phyloP scores from a whole-genome alignment of 352 stramenopile species.

The Pythium biforme region DNA sequence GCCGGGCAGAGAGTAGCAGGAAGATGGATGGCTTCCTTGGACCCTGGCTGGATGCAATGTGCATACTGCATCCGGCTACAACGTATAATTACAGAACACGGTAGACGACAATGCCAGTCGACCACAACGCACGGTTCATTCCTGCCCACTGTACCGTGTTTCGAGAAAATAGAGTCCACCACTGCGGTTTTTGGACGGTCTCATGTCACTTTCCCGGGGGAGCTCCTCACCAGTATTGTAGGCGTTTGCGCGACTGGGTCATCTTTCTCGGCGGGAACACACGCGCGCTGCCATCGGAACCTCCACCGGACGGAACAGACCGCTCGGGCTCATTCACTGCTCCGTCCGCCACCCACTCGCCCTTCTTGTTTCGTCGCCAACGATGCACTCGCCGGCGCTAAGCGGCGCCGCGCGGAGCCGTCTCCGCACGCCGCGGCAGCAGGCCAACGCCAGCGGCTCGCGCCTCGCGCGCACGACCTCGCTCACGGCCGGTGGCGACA shows the following conservation, averaged over 20 bases:
- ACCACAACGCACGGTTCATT: not conserved
- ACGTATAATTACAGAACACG: conserved; percentile 1
- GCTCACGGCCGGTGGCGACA: conserved; percentile 9
- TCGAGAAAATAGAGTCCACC: no score
- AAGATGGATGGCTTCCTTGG: no score
- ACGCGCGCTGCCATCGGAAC: not conserved
- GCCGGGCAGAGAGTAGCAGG: no score
- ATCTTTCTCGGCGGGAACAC: conserved; percentile 1
- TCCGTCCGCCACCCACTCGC: not conserved
- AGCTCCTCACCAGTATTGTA: not conserved
- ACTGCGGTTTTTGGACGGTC: not conserved
- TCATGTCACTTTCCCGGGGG: conserved; percentile 1
- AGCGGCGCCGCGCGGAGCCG: conserved; percentile 52
- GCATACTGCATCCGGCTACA: no score
- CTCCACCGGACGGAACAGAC: no score
- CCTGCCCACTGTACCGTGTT: not conserved
- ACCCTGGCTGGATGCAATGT: no score
- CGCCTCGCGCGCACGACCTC: conserved; percentile 16
- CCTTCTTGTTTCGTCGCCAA: not conserved
- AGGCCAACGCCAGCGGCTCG: conserved; percentile 8
- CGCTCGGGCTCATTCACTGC: not conserved
- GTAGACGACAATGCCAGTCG: not conserved
- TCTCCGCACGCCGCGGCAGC: conserved; percentile 32
- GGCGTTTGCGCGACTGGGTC: conserved; percentile 6
- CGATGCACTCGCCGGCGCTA: conserved; percentile 66